phyloP scores from a whole-genome alignment of 768 basidiomycete genomes.

The Imleria badia region DNA sequence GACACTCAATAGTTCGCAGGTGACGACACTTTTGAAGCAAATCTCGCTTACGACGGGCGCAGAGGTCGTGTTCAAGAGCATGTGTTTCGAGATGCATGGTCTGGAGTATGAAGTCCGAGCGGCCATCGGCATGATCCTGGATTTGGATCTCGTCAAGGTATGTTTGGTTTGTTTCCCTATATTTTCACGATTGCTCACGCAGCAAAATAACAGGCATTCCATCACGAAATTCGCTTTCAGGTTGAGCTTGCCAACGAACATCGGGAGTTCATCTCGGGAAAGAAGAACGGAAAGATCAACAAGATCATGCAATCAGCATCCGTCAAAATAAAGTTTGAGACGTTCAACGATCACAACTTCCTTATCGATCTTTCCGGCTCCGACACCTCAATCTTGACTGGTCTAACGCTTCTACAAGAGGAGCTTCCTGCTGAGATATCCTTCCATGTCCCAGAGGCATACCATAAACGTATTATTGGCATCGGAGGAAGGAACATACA shows the following conservation, averaged over 20 bases:
- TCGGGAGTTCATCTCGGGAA: slow-evolving; percentile 97
- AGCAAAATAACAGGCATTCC: slow-evolving; percentile 62
- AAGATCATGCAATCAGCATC: slow-evolving; percentile 98
- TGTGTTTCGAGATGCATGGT: slow-evolving; percentile 97
- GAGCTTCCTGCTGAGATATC: slow-evolving; percentile 98
- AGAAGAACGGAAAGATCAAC: slow-evolving; percentile 99
- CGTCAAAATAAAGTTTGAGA: slow-evolving; percentile 99
- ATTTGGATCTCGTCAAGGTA: slow-evolving; percentile 91
- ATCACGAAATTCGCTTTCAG: slow-evolving; percentile 97
- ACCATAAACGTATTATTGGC: slow-evolving; percentile 99
- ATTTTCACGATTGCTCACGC: background rate
- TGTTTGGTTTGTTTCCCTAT: slow-evolving; percentile 10
- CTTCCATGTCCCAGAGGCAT: slow-evolving; percentile 97
- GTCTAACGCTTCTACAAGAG: slow-evolving; percentile 88
- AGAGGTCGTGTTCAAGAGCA: slow-evolving; percentile 94
- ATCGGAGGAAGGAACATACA: slow-evolving; percentile 98
- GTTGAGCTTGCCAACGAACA: slow-evolving; percentile 98
- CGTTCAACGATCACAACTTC: slow-evolving; percentile 95
- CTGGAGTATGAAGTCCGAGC: slow-evolving; percentile 87
- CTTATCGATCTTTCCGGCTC: slow-evolving; percentile 88
- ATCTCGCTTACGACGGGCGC: slow-evolving; percentile 86
- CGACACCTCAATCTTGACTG: slow-evolving; percentile 82
- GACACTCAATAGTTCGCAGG: slow-evolving; percentile 77
- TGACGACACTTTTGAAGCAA: slow-evolving; percentile 81
- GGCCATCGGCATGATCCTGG: slow-evolving; percentile 83